phyloP scores from a whole-genome alignment of 306 rosid species.

The Citrullus colocynthis region DNA sequence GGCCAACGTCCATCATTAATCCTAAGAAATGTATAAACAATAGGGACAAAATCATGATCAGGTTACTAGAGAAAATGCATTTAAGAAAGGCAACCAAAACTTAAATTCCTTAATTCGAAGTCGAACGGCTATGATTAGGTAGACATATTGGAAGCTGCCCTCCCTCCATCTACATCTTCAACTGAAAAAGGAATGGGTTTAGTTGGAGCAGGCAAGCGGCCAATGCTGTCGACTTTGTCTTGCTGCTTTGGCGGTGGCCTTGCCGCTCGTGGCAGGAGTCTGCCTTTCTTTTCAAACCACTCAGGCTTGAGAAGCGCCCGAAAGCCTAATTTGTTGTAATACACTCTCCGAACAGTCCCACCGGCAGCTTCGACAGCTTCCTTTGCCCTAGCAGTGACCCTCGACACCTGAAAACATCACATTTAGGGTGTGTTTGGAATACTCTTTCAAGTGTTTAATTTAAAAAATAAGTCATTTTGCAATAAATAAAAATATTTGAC shows the following conservation, averaged over 20 bases:
- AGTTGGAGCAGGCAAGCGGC: constrained; percentile 88
- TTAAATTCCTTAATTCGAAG: neutral
- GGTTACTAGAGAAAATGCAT: neutral
- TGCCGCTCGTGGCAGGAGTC: constrained; percentile 84
- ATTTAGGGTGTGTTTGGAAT: neutral
- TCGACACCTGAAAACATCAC: constrained; percentile 48
- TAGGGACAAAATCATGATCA: neutral
- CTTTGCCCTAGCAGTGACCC: constrained; percentile 87
- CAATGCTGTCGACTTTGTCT: constrained; percentile 80
- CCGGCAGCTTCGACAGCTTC: constrained; percentile 90
- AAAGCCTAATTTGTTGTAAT: constrained; percentile 77
- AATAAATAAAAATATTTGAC: no score
- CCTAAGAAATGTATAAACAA: neutral
- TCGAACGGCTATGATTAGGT: constrained; percentile 4
- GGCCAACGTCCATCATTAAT: neutral
- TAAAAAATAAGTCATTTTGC: no score
- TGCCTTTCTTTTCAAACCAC: constrained; percentile 96
- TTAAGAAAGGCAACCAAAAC: neutral
- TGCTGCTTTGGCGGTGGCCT: constrained; percentile 87
- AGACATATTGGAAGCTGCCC: constrained; percentile 19
- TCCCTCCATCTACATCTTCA: constrained; percentile 31
- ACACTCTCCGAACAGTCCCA: constrained; percentile 77
- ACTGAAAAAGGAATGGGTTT: constrained; percentile 71
- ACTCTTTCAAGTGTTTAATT: no score
- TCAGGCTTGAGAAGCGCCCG: constrained; percentile 71